Evolutionary conservation across 495 filamentous ascomycete genomes (phyloP).

Genomic region (Penicillium paradoxum): DNA sequence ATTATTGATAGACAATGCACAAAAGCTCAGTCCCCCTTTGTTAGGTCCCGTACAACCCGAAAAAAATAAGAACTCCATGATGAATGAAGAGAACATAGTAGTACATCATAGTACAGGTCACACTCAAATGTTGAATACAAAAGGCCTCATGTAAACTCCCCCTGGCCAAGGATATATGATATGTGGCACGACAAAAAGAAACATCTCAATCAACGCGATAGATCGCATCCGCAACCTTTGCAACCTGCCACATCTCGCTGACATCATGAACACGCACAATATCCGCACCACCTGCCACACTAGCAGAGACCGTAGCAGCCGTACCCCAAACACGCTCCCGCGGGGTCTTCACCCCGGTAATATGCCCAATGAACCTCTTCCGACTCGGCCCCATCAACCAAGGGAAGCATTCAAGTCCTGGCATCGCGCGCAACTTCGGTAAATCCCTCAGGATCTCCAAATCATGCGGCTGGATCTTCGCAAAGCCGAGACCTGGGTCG

Average conservation of each 20-base stretch:
- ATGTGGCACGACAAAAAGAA: background rate
- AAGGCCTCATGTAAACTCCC: background rate
- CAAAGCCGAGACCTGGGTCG: slow-evolving; percentile 91
- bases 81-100: slow-evolving; percentile 20
- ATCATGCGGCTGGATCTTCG: slow-evolving; percentile 77
- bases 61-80: slow-evolving; percentile 21
- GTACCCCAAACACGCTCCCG: slow-evolving; percentile 75
- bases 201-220: slow-evolving; percentile 48
- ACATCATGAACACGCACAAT: slow-evolving; percentile 95
- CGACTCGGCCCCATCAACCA: slow-evolving; percentile 89
- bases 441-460: slow-evolving; percentile 69
- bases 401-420: slow-evolving; percentile 66
- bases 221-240: slow-evolving; percentile 86
- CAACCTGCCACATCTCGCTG: slow-evolving; percentile 80
- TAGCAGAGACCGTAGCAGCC: slow-evolving; percentile 80
- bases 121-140: slow-evolving; percentile 29
- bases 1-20: slow-evolving; percentile 3
- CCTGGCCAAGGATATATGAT: background rate
- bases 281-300: slow-evolving; percentile 88
- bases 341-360: slow-evolving; percentile 70
- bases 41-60: background rate
- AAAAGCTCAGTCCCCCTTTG: background rate
- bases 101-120: slow-evolving; percentile 1
- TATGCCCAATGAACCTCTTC: slow-evolving; percentile 80
- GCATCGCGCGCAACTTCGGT: slow-evolving; percentile 53